These are phyloP conservation scores for Colletotrichum plurivorum DNA, from an alignment of 2,329 filamentous ascomycete species.

Conservation along the genomic window DNA sequence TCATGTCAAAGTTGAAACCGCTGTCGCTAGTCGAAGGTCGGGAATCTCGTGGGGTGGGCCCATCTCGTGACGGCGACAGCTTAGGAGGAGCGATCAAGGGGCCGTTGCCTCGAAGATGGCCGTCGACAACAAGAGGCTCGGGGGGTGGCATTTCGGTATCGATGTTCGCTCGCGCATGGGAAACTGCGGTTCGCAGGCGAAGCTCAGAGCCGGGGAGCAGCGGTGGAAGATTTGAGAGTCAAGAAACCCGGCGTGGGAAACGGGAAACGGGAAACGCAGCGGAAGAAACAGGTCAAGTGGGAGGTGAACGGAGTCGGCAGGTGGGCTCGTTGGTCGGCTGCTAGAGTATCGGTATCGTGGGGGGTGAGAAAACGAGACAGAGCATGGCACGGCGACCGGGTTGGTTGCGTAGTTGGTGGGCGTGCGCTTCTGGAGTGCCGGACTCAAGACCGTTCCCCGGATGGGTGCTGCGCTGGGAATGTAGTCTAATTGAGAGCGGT, in stretches of 20 bases:
- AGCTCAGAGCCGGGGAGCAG: constrained; percentile 1
- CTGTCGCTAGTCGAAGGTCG: constrained; percentile 21
- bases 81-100: constrained; percentile 21
- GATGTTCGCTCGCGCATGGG: constrained; percentile 36
- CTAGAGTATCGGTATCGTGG: constrained; percentile 37
- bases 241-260: not conserved
- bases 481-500: constrained; percentile 32
- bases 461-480: constrained; percentile 24
- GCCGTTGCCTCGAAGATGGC: constrained; percentile 18
- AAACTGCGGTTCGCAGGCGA: constrained; percentile 24
- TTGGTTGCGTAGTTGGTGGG: not conserved
- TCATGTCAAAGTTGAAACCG: constrained; percentile 29
- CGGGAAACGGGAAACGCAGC: not conserved
- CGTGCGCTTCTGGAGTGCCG: constrained; percentile 30
- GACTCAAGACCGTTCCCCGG: constrained; percentile 29
- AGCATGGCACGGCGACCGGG: constrained; percentile 35
- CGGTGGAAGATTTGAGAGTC: not conserved
- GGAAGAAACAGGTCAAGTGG: not conserved
- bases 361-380: constrained; percentile 15
- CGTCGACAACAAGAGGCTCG: constrained; percentile 23
- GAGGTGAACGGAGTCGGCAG: not conserved
- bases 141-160: constrained; percentile 35
- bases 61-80: not conserved
- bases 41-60: not conserved
- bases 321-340: constrained; percentile 4